Percentiles rank a stretch among this genome's conserved stretches.
Conservation (phyloP, 208 protist species). For the Porcisia deanei region DNA sequence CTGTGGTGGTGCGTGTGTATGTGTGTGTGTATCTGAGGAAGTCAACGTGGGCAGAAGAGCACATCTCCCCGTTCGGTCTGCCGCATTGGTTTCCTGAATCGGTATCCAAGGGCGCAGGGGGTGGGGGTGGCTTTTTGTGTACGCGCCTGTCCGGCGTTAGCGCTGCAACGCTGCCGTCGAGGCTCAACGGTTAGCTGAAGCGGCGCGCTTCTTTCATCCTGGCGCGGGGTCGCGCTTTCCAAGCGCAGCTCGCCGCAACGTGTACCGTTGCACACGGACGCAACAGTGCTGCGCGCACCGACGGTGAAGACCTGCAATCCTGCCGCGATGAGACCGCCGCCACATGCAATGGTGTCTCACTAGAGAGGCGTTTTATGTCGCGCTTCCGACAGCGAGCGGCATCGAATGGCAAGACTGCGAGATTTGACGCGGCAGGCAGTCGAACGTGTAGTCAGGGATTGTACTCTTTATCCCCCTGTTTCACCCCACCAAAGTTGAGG, state of each 20-base stretch:
- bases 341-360: neutral
- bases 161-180: neutral
- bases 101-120: neutral
- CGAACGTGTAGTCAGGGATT: neutral
- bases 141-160: slow-evolving; percentile 1
- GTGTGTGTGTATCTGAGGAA: neutral
- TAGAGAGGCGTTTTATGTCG: neutral
- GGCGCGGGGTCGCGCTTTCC: neutral
- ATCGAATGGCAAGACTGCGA: slow-evolving; percentile 1
- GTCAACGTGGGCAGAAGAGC: neutral
- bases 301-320: neutral
- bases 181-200: neutral
- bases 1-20: too few species aligned
- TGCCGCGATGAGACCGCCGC: neutral
- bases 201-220: neutral
- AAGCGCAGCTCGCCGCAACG: neutral
- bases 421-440: slow-evolving; percentile 11
- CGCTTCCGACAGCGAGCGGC: neutral
- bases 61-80: neutral
- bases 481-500: neutral
- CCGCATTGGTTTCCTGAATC: neutral
- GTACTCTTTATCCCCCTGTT: slow-evolving; percentile 8
- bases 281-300: neutral
- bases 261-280: neutral
- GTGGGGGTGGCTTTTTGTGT: slow-evolving; percentile 7